Evolutionary conservation across 208 protist species (phyloP), one percentile per base, ranked within the genome.

Genomic region (Acanthamoeba castellanii): DNA sequence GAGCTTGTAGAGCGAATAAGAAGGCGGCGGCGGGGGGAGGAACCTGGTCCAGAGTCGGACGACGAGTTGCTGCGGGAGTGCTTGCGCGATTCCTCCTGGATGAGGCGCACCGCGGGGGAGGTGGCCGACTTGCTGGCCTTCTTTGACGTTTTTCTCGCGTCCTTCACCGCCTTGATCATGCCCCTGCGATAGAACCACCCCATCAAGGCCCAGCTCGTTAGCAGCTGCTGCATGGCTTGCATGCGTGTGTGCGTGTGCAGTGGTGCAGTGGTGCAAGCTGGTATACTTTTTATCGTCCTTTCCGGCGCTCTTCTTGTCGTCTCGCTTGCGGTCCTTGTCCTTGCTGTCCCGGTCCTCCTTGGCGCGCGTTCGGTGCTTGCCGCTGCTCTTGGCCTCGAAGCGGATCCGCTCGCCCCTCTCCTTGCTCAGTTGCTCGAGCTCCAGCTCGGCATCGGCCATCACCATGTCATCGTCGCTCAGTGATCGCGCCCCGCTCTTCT

Each of bases 11-110:
- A n/a, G n/a, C n/a, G n/a, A n/a, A n/a, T n/a, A n/a, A n/a, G n/a
- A n/a, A n/a, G n/a, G n/a, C n/a, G n/a, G n/a, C n/a, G n/a, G n/a
- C n/a, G n/a, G n/a, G n/a, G n/a, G n/a, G n/a, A n/a, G n/a, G n/a
- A n/a, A n/a, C n/a, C n/a, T n/a, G n/a, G n/a, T n/a, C n/a, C 81
- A 66, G 59, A 66, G 59, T 59, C 52, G 59, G n/a, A 47, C n/a
- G 70, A 78, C 13, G 70, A 78, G 30, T 78, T 78, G 34, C 13
- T 78, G 70, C 70, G 70, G 16, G 70, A 34, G 34, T 78, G 70
- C 70, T 78, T 78, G 13, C 70, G 70, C 70, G 70, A 47, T 27
- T 78, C 70, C 70, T 78, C 70, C 34, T 45, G 70, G n/a, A 78
- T 78, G 70, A 78, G 70, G 13, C 70, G 70, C 3, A 20, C 70